Base-by-base conservation (phyloP, 768 basidiomycete species). In the Leucocoprinus sp. region DNA sequence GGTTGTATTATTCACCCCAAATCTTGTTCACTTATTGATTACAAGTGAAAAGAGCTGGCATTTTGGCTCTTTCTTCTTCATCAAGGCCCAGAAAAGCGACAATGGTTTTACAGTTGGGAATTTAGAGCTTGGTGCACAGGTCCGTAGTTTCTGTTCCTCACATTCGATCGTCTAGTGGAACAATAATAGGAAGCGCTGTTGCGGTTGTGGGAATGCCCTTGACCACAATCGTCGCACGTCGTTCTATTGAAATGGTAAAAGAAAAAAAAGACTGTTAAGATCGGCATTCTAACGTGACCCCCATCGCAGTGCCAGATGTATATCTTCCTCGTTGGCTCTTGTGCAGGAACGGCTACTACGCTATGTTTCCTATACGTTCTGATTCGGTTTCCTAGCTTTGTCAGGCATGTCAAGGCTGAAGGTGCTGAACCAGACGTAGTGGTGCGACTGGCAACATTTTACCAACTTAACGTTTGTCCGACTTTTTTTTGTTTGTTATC, bases 61-160 rank as follows among this genome's bases (percentile, higher is more conserved):
- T 90, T 89, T 56, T 91, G 88, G 88, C 56, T 90, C 22, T 91
- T 90, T 60, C 72, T 91, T 17, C 71, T 88, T 23, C 76, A 87
- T 51, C 87, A 89, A 63, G 82, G 82, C 3, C 82, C 82, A 0
- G 64, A 68, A 35, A 76, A 80, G 55, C 75, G 80, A 3, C 68
- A 77, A 24, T 91, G 88, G 88, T 90, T 90, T 60, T 66, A 75
- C 18, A 85, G 85, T 57, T 79, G 78, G 75, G 86, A 91, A 60
- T 90, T 81, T 59, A 71, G 71, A 35, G 57, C 75, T 14, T 91
- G 88, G 88, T 78, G 71, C 45, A 57, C 76, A 36, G 81, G 85
- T 85, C 57, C 24, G 70, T 63, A 14, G 27, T 40, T 19, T 27
- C 24, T 21, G 52, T 50, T 29, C 18, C 45, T 34, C 27, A 23